Evolutionary conservation across 108 stramenopile species (phyloP), one percentile per base, ranked within the genome.

Genomic region (Mediolabrus comicus): DNA sequence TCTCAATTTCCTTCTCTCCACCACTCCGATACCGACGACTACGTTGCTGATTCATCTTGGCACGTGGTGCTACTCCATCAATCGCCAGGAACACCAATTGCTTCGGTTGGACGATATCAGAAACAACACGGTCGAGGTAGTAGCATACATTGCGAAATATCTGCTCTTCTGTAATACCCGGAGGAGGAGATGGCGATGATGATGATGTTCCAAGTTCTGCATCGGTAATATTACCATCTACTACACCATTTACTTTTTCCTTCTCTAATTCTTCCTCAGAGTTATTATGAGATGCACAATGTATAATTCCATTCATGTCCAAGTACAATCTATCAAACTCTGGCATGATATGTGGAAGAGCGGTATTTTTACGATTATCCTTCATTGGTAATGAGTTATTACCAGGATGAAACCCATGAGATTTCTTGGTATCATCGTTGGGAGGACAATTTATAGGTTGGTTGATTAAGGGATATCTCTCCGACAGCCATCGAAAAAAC

Each of bases 31-130:
- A 98, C n/a, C 99, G 87, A 34, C 99, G 86, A 53, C 84, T 81
- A 7, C 99, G 92, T 83, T 99, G 99, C 64, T 99, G 99, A 85
- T 99, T 99, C 79, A 98, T 77, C 66, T 99, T 99, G 8, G 99
- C 99, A 8, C 99, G 80, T 5, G 99, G 99, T 11, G 99, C 99
- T 3, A 97, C 97, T 39, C 99, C 99, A 71, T 99, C 99, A 72
- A 99, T 92, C 19, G 99, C 98, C 64, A 99, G 78, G 71, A 93
- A 98, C 1, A 99, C 82, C 13, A 98, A 46, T 78, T 95, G 72
- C 31, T 85, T 83, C 22, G 98, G 98, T 51, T 88, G 68, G 52
- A 93, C 92, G 53, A 98, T 87, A 66, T 98, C 96, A 10, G 79
- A 63, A 35, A 97, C 90, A 22, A 99, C 70, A 14, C 96, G 86